These are phyloP conservation scores for Penicillium waksmanii DNA, from an alignment of 495 filamentous ascomycete genomes.

Conservation along the genomic window DNA sequence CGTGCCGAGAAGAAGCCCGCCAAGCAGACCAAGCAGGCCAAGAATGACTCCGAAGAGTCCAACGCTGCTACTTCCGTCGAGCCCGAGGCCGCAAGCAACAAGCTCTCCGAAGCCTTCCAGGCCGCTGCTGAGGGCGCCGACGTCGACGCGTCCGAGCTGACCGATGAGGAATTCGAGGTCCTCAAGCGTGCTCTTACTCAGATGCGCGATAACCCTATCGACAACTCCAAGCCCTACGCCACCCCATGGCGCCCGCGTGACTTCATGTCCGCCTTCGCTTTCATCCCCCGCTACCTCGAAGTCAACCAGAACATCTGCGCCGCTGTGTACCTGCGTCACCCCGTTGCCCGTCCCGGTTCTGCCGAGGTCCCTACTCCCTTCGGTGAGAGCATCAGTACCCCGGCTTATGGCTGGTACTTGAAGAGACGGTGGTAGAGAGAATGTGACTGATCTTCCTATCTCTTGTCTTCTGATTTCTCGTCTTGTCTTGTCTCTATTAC, in stretches of 20 bases:
- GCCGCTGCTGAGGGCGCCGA: slow-evolving; percentile 43
- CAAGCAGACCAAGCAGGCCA: slow-evolving; percentile 25
- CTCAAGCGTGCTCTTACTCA: slow-evolving; percentile 54
- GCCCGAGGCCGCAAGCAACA: slow-evolving; percentile 32
- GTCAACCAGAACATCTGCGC: slow-evolving; percentile 96
- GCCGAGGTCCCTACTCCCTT: slow-evolving; percentile 93
- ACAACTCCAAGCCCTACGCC: slow-evolving; percentile 78
- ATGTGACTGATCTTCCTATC: slow-evolving; percentile 12
- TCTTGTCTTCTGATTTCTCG: slow-evolving; percentile 11
- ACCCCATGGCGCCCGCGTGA: slow-evolving; percentile 90
- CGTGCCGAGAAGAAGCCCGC: slow-evolving; percentile 33
- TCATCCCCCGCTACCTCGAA: slow-evolving; percentile 93
- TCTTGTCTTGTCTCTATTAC: slow-evolving; percentile 24
- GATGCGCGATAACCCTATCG: slow-evolving; percentile 72
- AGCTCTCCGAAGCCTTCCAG: slow-evolving; percentile 48
- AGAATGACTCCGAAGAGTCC: slow-evolving; percentile 11
- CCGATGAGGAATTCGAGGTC: slow-evolving; percentile 43
- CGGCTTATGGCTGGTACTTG: slow-evolving; percentile 94
- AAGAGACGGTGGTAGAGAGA: slow-evolving; percentile 67
- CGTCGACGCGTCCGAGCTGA: slow-evolving; percentile 45
- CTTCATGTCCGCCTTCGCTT: slow-evolving; percentile 90
- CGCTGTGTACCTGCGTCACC: slow-evolving; percentile 93
- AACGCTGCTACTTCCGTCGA: slow-evolving; percentile 13
- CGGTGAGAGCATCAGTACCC: slow-evolving; percentile 58
- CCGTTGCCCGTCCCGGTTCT: slow-evolving; percentile 84